Conservation (phyloP, 164 flowering plant species). For the Saururus chinensis region DNA sequence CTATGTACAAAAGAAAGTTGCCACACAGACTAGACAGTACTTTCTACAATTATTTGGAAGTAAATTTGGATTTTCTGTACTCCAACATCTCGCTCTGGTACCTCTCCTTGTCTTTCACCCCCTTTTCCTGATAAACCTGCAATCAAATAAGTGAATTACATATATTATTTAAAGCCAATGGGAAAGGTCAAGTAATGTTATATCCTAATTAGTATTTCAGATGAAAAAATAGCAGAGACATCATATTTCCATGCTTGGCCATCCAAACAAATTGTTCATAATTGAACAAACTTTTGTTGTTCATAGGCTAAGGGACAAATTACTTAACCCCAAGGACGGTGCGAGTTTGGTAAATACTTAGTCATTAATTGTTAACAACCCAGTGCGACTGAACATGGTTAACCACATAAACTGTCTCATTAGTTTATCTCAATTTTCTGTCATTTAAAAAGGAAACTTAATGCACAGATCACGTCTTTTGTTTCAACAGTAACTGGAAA, state of each 20-base stretch:
- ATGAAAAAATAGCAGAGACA: neutral
- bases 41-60: neutral
- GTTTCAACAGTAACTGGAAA: neutral
- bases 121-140: slow-evolving; percentile 69
- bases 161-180: no score
- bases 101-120: slow-evolving; percentile 43
- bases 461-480: neutral
- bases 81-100: slow-evolving; percentile 39
- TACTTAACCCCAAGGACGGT: no score
- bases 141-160: neutral
- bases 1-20: neutral
- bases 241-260: neutral
- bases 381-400: no score
- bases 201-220: neutral
- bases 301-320: no score
- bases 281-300: no score
- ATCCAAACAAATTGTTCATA: no score
- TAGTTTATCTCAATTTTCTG: no score
- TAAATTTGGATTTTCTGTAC: slow-evolving; percentile 15
- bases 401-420: no score
- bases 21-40: neutral
- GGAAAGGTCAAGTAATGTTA: no score
- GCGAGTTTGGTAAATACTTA: no score
- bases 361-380: no score
- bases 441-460: no score